Conservation (phyloP, 2,329 filamentous ascomycete genomes). For the Mycosphaerella arachidis region DNA sequence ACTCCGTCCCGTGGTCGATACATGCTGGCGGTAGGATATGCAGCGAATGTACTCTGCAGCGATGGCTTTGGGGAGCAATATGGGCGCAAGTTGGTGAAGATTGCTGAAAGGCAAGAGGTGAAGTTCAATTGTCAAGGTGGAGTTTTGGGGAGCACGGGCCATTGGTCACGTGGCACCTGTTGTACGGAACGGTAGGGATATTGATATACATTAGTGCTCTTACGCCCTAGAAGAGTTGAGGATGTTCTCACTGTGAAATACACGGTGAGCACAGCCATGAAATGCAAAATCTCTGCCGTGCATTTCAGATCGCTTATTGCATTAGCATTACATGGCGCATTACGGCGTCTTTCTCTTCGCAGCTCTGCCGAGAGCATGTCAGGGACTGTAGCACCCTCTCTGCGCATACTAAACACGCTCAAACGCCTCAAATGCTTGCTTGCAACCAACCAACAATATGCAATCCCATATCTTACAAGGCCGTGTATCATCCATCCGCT, state of each 20-base stretch:
- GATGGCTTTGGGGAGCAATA: background rate
- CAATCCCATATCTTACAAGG: conserved; percentile 1
- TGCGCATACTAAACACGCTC: background rate
- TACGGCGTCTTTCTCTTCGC: too few relatives aligned
- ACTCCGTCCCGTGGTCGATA: conserved; percentile 4
- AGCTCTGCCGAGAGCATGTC: too few relatives aligned
- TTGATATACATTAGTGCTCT: too few relatives aligned
- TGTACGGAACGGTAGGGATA: too few relatives aligned
- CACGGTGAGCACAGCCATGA: too few relatives aligned
- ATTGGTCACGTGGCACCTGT: background rate
- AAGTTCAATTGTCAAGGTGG: background rate
- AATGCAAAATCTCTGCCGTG: too few relatives aligned
- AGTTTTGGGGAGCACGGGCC: background rate
- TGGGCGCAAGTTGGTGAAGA: background rate
- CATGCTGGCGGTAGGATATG: background rate
- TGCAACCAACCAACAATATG: background rate
- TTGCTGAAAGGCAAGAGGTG: background rate
- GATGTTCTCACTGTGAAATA: background rate
- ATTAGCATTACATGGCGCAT: background rate
- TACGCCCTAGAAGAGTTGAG: background rate
- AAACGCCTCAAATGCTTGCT: background rate
- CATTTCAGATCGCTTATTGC: background rate
- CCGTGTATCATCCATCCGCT: background rate
- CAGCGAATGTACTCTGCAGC: background rate
- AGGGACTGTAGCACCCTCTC: background rate